Percentiles rank a stretch among this genome's conserved stretches.
These are phyloP conservation scores for Peterozyma xylosa DNA, from an alignment of 805 yeast genomes.

Conservation along the genomic window DNA sequence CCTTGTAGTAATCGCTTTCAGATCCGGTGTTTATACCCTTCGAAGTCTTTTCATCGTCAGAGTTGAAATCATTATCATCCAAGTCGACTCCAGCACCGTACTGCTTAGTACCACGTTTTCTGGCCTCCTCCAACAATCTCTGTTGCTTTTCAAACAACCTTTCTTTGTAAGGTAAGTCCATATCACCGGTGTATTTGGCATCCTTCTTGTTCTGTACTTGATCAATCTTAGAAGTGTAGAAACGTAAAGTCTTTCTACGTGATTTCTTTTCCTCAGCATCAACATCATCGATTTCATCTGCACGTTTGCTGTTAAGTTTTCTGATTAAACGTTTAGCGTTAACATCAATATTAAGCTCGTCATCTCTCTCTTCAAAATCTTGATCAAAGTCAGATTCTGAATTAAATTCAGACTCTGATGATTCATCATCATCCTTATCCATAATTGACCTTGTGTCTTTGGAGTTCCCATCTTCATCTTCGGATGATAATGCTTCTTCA, in stretches of 20 bases:
- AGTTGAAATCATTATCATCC: conserved; percentile 39
- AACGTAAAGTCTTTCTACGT: conserved; percentile 76
- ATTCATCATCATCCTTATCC: conserved; percentile 20
- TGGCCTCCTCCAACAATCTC: conserved; percentile 79
- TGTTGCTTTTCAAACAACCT: conserved; percentile 86
- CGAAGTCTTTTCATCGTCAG: conserved; percentile 38
- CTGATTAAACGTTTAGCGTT: conserved; percentile 46
- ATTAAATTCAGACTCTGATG: conserved; percentile 9
- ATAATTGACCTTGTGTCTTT: conserved; percentile 11
- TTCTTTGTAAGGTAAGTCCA: conserved; percentile 87
- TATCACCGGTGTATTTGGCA: conserved; percentile 69
- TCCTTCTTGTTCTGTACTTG: conserved; percentile 62
- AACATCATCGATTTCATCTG: conserved; percentile 66
- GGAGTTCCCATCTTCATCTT: conserved; percentile 11
- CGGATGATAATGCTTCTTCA: conserved; percentile 18
- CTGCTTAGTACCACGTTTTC: conserved; percentile 62
- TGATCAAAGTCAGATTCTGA: conserved; percentile 10
- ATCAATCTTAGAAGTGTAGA: conserved; percentile 95
- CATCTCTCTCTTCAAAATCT: conserved; percentile 8
- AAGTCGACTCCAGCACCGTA: conserved; percentile 43
- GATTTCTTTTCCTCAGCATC: conserved; percentile 82
- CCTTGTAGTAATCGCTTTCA: conserved; percentile 55
- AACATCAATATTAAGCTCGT: conserved; percentile 39
- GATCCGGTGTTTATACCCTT: conserved; percentile 33
- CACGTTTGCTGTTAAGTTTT: conserved; percentile 29